A percentile compares a stretch with the other conserved stretches of the same genome.
Conservation (phyloP, 73 alveolate genomes). For the Symbiodinium natans region DNA sequence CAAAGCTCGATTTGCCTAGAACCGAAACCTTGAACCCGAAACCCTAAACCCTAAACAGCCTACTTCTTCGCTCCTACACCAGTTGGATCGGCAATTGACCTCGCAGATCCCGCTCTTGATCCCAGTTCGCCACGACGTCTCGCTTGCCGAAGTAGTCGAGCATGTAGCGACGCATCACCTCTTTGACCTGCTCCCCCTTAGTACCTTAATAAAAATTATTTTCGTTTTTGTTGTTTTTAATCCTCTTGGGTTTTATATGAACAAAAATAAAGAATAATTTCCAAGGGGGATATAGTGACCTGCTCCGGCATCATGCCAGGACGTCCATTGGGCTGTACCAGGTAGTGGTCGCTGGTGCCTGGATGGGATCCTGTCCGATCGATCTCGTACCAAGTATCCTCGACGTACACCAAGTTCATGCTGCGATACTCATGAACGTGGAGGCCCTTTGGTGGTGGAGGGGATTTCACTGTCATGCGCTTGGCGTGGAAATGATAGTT, state of each 20-base stretch:
- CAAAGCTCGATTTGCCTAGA: too few relatives aligned
- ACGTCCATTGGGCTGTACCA: not conserved
- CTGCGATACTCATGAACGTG: not conserved
- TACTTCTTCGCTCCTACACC: too few relatives aligned
- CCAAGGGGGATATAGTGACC: too few relatives aligned
- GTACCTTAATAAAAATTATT: too few relatives aligned
- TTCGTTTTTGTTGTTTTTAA: too few relatives aligned
- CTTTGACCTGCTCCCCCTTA: not conserved
- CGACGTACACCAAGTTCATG: not conserved
- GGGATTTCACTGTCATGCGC: too few relatives aligned
- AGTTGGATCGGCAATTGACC: not conserved
- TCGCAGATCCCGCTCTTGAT: not conserved
- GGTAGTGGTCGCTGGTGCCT: not conserved
- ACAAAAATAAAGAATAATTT: too few relatives aligned
- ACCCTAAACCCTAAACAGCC: too few relatives aligned
- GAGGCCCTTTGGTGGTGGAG: too few relatives aligned
- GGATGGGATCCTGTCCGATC: not conserved
- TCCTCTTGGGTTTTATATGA: too few relatives aligned
- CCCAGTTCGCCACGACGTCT: not conserved
- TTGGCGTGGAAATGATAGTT: not conserved
- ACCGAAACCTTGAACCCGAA: too few relatives aligned
- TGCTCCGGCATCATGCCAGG: too few relatives aligned
- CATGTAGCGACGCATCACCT: not conserved
- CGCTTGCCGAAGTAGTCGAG: not conserved
- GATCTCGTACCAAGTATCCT: not conserved